Evolutionary conservation across 1,139 yeast species (phyloP).

Genomic region (Eremothecium gossypii): DNA sequence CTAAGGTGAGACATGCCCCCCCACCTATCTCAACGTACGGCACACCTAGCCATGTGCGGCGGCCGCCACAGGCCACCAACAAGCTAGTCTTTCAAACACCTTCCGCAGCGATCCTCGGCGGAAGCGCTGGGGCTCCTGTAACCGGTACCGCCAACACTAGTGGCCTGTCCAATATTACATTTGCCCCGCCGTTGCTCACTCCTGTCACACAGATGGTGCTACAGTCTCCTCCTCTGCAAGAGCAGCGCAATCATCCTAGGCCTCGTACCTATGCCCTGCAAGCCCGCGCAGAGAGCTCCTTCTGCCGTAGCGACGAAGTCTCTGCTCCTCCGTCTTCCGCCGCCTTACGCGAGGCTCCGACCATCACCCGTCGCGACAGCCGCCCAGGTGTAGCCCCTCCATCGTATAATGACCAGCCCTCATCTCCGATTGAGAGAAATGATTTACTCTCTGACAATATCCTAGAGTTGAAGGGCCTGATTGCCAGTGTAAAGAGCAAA

Average conservation of each 20-base stretch:
- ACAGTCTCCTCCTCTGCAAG: slow-evolving; percentile 1
- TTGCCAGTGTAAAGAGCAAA: slow-evolving; percentile 24
- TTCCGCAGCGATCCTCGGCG: slow-evolving; percentile 1
- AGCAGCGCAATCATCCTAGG: background rate
- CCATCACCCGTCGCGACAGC: background rate
- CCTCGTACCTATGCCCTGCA: background rate
- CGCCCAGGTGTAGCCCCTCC: background rate
- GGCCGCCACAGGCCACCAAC: background rate
- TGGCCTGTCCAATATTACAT: slow-evolving; percentile 9
- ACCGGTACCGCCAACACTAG: slow-evolving; percentile 8
- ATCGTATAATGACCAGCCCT: background rate
- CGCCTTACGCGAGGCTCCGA: background rate
- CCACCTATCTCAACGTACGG: slow-evolving; percentile 3
- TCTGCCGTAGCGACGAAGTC: background rate
- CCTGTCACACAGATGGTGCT: slow-evolving; percentile 3
- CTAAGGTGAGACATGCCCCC: slow-evolving; percentile 9
- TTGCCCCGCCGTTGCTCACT: slow-evolving; percentile 7
- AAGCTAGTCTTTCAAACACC: slow-evolving; percentile 3
- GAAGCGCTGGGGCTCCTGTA: slow-evolving; percentile 2
- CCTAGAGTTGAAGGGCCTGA: slow-evolving; percentile 21
- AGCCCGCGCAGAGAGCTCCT: background rate
- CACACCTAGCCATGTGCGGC: slow-evolving; percentile 8
- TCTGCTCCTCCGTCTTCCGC: background rate
- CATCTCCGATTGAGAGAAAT: background rate
- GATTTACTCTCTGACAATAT: slow-evolving; percentile 8